Base-by-base conservation (phyloP, 306 rosid genomes). In the Prunus davidiana region DNA sequence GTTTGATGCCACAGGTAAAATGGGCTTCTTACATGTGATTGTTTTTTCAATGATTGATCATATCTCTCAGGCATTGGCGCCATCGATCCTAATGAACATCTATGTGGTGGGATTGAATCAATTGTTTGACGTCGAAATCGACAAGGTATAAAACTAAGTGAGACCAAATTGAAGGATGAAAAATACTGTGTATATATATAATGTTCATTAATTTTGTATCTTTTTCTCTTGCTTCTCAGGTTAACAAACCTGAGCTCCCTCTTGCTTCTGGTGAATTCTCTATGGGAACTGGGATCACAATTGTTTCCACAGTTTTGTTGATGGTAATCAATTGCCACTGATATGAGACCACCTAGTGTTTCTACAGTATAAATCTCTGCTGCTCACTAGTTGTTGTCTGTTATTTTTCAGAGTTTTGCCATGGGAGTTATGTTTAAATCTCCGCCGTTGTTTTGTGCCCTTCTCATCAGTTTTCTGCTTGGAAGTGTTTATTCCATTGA, bases 211-310 rank as follows among this genome's bases (percentile, higher is more conserved):
- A 5, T 67, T 45, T 5, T 67, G 43, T 19, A 12, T 18, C 8
- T 1, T 43, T 73, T 73, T 22, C 62, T 66, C 22, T 22, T 24
- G 27, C 43, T 57, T 68, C 30, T 30, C 63, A 69, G 81, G 63
- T 77, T 69, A 77, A 77, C 75, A 77, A 77, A 20, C 81, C 81
- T 14, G 27, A 60, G 0, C 81, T 77, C 69, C 81, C 81, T 0
- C n/a, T 77, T 3, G 81, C 81, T 60, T 77, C 81, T 5, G 81
- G 81, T 28, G 81, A 69, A 38, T 77, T 77, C 43, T 77, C 81
- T 0, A 77, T 69, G 75, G 68, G 69, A n/a, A 30, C 75, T 46
- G 81, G 81, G 49, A 58, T 60, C 68, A 8, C 75, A 28, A 77
- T 77, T 45, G 81, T 77, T 58, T n/a, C 46, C 5, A 24, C 70